phyloP scores from a whole-genome alignment of 1,284 basidiomycete genomes.

The Ustilago loliicola region DNA sequence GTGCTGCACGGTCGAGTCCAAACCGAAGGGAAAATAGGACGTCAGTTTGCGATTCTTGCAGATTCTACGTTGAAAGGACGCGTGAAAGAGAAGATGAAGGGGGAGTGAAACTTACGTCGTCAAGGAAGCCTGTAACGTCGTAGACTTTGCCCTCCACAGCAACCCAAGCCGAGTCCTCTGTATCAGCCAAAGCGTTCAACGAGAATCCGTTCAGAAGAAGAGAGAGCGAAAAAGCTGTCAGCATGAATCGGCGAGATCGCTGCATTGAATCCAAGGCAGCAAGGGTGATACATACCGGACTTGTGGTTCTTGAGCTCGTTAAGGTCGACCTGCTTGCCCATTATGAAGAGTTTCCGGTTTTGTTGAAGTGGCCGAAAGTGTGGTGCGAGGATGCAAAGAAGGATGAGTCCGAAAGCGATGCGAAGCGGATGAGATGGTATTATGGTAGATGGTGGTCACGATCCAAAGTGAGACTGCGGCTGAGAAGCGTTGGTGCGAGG shows the following conservation, averaged over 20 bases:
- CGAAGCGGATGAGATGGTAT: conserved; percentile 11
- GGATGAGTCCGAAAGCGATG: conserved; percentile 3
- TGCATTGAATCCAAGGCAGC: no score
- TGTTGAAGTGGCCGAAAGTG: conserved; percentile 9
- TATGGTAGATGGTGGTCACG: conserved; percentile 9
- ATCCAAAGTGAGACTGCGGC: background rate
- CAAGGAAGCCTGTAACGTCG: conserved; percentile 69
- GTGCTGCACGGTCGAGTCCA: conserved; percentile 39
- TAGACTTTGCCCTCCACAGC: conserved; percentile 68
- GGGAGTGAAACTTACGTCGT: conserved; percentile 53
- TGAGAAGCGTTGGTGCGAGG: background rate
- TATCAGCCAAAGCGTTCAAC: background rate
- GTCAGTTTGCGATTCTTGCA: background rate
- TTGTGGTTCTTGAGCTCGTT: conserved; percentile 65
- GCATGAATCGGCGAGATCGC: background rate
- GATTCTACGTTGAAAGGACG: background rate
- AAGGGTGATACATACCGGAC: conserved; percentile 46
- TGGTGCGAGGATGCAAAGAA: conserved; percentile 13
- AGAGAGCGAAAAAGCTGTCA: conserved; percentile 3
- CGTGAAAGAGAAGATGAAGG: background rate
- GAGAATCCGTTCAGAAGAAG: background rate
- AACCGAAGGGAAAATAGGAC: background rate
- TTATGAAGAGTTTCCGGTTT: conserved; percentile 16
- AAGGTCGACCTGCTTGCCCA: conserved; percentile 53
- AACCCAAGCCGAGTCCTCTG: conserved; percentile 69